phyloP scores from a whole-genome alignment of 345 rosid species.

The Salix dunnii region DNA sequence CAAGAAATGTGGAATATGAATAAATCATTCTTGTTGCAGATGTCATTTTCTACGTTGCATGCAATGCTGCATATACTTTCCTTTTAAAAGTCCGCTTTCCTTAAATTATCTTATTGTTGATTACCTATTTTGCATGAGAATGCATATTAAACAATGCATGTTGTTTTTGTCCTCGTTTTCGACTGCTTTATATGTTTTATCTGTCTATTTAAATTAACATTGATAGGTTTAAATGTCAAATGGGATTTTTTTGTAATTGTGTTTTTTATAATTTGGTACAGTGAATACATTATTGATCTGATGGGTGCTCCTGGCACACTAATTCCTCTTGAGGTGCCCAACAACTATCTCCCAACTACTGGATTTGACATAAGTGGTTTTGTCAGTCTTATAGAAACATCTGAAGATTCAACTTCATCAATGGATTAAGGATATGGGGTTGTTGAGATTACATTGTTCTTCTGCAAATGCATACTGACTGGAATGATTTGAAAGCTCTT shows the following conservation, averaged over 20 bases:
- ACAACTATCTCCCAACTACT: conserved; percentile 50
- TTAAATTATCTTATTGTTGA: neutral
- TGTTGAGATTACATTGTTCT: neutral
- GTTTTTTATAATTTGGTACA: conserved; percentile 38
- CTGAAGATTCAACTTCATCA: conserved; percentile 28
- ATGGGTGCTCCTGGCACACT: conserved; percentile 98
- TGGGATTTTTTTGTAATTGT: conserved; percentile 8
- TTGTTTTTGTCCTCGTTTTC: too few species aligned
- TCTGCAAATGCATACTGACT: conserved; percentile 10
- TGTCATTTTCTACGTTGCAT: neutral
- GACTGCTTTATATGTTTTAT: neutral
- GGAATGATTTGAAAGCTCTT: neutral
- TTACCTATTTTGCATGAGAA: neutral
- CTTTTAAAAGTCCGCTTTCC: neutral
- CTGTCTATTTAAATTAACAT: conserved; percentile 8
- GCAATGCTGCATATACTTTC: neutral
- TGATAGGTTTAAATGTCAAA: neutral
- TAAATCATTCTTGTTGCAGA: neutral
- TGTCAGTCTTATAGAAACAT: conserved; percentile 36
- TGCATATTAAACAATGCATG: neutral
- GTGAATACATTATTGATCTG: conserved; percentile 90
- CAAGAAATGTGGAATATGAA: neutral
- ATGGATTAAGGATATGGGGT: conserved; percentile 38
- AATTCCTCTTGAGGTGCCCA: conserved; percentile 86
- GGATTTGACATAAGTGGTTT: conserved; percentile 48